Percentiles rank a stretch among this genome's conserved stretches.
Conservation (phyloP, 106 monocot species). For the Dendrobium huoshanense region DNA sequence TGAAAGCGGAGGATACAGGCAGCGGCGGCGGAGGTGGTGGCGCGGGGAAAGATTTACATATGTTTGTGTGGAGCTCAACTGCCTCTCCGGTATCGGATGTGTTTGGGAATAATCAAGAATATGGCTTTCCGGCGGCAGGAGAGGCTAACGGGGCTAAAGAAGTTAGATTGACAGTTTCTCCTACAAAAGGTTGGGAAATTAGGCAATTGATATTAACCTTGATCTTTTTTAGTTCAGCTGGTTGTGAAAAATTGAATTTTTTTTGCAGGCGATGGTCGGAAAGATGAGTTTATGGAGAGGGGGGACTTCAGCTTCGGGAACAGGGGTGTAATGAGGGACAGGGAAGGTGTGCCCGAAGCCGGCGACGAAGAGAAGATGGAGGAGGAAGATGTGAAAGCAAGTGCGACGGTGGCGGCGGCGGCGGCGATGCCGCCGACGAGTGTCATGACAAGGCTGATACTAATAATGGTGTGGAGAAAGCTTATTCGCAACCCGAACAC, state of each 20-base stretch:
- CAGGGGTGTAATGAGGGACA: conserved; percentile 19
- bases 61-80: conserved; percentile 96
- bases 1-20: background rate
- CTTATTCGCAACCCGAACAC: conserved; percentile 96
- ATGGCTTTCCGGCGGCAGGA: conserved; percentile 20
- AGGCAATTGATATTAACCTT: no score
- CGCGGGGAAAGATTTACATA: conserved; percentile 64
- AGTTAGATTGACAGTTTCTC: conserved; percentile 39
- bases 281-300: conserved; percentile 38
- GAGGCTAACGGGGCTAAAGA: conserved; percentile 27
- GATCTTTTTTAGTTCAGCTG: background rate
- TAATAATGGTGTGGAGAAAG: conserved; percentile 98
- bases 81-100: conserved; percentile 91
- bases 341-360: background rate
- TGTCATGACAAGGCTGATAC: conserved; percentile 91
- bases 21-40: conserved; percentile 12
- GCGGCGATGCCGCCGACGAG: conserved; percentile 77
- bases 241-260: background rate
- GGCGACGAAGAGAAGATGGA: conserved; percentile 35
- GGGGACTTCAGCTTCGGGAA: conserved; percentile 48
- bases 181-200: conserved; percentile 37
- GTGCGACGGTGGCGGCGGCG: conserved; percentile 6
- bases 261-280: background rate
- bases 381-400: conserved; percentile 7
- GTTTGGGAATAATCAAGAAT: conserved; percentile 54